phyloP scores from a whole-genome alignment of 2,329 filamentous ascomycete genomes.

The Biscogniauxia marginata region DNA sequence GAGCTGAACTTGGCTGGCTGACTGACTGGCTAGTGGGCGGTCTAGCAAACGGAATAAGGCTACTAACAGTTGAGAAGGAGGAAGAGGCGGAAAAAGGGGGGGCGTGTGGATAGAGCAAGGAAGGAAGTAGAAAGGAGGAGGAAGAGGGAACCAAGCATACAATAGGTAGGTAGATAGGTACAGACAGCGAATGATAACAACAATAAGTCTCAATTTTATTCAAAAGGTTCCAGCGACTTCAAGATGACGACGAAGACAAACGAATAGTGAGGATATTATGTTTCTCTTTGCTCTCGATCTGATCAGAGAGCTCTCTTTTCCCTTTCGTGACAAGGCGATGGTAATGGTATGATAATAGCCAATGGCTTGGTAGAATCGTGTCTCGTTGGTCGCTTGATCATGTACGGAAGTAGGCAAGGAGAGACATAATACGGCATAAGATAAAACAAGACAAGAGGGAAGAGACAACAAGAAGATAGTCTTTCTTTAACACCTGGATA shows the following conservation, averaged over 20 bases:
- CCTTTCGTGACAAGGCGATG: constrained; percentile 11
- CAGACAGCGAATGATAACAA: not conserved
- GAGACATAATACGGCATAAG: not conserved
- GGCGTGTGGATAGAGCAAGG: not conserved
- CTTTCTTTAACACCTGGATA: not conserved
- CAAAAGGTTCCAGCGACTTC: no score
- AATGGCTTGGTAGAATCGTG: not conserved
- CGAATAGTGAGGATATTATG: not conserved
- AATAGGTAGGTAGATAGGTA: not conserved
- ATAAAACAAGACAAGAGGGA: not conserved
- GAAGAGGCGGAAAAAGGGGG: not conserved
- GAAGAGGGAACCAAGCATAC: not conserved
- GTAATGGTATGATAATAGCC: not conserved
- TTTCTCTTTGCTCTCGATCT: not conserved
- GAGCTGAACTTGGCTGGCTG: not conserved
- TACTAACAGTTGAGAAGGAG: not conserved
- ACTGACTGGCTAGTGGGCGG: not conserved
- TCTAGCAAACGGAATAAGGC: constrained; percentile 20
- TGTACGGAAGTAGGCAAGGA: not conserved
- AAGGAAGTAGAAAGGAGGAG: not conserved
- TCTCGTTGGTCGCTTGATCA: not conserved
- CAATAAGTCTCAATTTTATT: no score
- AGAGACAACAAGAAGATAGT: not conserved
- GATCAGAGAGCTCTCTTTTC: not conserved
- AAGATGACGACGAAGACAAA: not conserved